Conservation (phyloP, 129 eudicot species). For the Flaveria robusta region DNA sequence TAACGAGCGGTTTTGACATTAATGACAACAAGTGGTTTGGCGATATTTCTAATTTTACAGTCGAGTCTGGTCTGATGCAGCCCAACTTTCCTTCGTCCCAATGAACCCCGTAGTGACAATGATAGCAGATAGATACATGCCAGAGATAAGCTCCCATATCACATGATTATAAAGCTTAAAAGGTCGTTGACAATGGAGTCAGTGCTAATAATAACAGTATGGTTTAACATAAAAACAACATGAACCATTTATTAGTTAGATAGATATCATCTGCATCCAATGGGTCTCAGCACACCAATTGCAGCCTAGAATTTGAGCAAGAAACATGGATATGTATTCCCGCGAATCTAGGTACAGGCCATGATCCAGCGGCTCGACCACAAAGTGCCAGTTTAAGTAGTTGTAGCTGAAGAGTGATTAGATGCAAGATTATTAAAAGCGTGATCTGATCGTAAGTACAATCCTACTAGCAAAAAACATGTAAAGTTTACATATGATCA, state of each 20-base stretch:
- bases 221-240: neutral
- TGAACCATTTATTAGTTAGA: neutral
- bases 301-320: neutral
- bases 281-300: neutral
- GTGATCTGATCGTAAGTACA: no score
- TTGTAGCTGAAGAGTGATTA: constrained; percentile 40
- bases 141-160: neutral
- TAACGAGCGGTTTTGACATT: no score
- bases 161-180: neutral
- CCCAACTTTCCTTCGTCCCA: no score
- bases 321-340: no score
- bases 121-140: neutral
- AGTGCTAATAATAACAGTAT: neutral
- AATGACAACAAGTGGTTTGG: no score
- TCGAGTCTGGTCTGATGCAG: no score
- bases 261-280: constrained; percentile 9
- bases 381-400: constrained; percentile 19
- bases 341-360: neutral
- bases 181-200: no score
- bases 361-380: neutral
- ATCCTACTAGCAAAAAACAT: neutral
- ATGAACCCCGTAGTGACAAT: neutral
- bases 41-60: no score
- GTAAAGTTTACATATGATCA: neutral
- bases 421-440: neutral